These are phyloP conservation scores for Trichoderma orchidacearum DNA, from an alignment of 495 filamentous ascomycete genomes.

Conservation along the genomic window DNA sequence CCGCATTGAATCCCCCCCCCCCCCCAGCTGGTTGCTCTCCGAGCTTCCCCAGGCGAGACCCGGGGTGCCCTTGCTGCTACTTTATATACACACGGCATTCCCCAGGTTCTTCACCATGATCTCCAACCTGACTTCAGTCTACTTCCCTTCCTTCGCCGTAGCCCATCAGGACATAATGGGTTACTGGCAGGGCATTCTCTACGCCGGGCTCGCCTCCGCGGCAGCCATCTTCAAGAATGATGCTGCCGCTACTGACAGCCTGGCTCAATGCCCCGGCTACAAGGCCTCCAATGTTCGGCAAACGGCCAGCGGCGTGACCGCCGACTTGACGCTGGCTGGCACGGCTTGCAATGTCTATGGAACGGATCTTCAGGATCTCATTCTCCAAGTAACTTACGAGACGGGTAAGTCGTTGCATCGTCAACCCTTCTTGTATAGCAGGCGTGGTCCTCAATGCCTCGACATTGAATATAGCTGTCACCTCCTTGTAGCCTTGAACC, in stretches of 20 bases:
- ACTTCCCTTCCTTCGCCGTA: background rate
- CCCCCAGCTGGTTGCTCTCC: too few relatives aligned
- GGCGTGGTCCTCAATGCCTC: too few relatives aligned
- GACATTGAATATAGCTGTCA: too few relatives aligned
- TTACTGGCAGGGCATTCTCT: constrained; percentile 1
- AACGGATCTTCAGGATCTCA: constrained; percentile 49
- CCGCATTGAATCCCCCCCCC: background rate
- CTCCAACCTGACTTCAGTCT: background rate
- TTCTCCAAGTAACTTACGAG: constrained; percentile 61
- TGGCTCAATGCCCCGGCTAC: constrained; percentile 54
- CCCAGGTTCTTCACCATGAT: constrained; percentile 1
- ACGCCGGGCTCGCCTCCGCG: constrained; percentile 13
- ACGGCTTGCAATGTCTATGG: constrained; percentile 59
- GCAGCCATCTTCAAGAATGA: constrained; percentile 11
- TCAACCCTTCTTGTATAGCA: background rate
- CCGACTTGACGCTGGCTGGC: constrained; percentile 54
- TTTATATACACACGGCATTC: background rate
- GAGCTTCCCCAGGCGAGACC: too few relatives aligned
- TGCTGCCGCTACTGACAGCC: background rate
- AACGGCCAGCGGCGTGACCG: constrained; percentile 37
- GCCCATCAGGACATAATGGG: background rate
- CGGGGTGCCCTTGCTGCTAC: background rate
- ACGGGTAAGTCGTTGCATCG: constrained; percentile 44
- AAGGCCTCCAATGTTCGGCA: constrained; percentile 48
- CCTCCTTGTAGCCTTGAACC: too few relatives aligned